Evolutionary conservation across 176 grass and related monocot species (phyloP).

Genomic region (Secale cereale): DNA sequence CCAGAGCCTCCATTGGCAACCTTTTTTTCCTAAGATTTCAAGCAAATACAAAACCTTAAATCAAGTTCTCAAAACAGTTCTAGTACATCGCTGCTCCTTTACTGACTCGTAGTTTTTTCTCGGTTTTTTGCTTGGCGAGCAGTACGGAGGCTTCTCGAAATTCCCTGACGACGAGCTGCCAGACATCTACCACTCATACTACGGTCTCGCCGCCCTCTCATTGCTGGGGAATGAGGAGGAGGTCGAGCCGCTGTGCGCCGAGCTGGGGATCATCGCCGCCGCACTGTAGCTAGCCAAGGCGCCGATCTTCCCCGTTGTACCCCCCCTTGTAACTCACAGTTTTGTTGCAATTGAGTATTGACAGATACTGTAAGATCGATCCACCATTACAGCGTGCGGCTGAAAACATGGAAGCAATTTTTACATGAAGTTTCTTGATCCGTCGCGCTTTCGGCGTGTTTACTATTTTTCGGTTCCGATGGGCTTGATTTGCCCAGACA

Average conservation of each 20-base stretch:
- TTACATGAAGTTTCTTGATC: background rate
- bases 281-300: constrained; percentile 25
- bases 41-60: too few relatives aligned
- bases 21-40: too few relatives aligned
- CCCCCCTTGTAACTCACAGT: background rate
- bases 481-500: too few relatives aligned
- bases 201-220: constrained; percentile 73
- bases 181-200: constrained; percentile 82
- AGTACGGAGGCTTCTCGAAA: constrained; percentile 84
- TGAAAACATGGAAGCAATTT: background rate
- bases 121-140: background rate
- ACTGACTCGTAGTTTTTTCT: background rate
- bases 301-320: background rate
- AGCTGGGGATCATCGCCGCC: constrained; percentile 51
- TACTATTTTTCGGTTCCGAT: background rate
- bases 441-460: background rate
- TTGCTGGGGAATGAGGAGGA: constrained; percentile 68
- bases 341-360: background rate
- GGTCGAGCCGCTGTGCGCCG: constrained; percentile 36
- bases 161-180: constrained; percentile 36
- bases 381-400: background rate
- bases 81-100: background rate
- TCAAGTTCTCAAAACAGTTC: background rate
- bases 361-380: background rate
- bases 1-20: background rate